Conservation (phyloP, 306 rosid genomes). For the Quercus mongolica region DNA sequence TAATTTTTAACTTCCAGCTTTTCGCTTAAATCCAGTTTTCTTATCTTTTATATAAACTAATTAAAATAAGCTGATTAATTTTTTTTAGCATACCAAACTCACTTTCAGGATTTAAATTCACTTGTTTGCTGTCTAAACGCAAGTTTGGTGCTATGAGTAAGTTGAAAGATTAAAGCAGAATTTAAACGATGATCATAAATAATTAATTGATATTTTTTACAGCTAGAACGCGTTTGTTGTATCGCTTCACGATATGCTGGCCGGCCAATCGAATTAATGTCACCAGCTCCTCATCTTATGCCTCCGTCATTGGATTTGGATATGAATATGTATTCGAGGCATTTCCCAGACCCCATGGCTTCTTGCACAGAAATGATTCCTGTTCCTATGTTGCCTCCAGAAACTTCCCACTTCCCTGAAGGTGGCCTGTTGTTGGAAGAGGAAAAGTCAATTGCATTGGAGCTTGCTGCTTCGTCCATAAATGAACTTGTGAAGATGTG, state of each 20-base stretch:
- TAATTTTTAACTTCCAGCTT: too few relatives aligned
- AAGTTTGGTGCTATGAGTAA: too few relatives aligned
- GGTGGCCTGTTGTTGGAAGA: constrained; percentile 59
- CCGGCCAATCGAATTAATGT: constrained; percentile 49
- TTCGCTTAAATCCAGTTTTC: too few relatives aligned
- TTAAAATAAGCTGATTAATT: too few relatives aligned
- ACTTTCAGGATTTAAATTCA: too few relatives aligned
- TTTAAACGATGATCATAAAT: too few relatives aligned
- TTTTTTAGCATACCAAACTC: too few relatives aligned
- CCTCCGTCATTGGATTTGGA: constrained; percentile 70
- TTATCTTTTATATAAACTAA: too few relatives aligned
- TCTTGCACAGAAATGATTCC: constrained; percentile 59
- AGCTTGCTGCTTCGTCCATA: constrained; percentile 61
- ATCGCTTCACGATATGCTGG: constrained; percentile 64
- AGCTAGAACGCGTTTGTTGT: constrained; percentile 77
- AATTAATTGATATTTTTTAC: constrained; percentile 3
- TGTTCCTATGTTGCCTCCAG: constrained; percentile 56
- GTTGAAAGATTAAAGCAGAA: too few relatives aligned
- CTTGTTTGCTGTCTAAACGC: too few relatives aligned
- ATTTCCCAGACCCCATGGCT: constrained; percentile 49
- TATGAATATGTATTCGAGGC: constrained; percentile 81
- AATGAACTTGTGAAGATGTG: constrained; percentile 76
- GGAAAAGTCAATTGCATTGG: constrained; percentile 69
- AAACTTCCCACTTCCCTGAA: constrained; percentile 45
- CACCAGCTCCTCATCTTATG: constrained; percentile 39